Percentiles rank a stretch among this genome's conserved stretches.
Evolutionary conservation across 441 rosid species (phyloP).

Genomic region (Aquilaria agallochum): DNA sequence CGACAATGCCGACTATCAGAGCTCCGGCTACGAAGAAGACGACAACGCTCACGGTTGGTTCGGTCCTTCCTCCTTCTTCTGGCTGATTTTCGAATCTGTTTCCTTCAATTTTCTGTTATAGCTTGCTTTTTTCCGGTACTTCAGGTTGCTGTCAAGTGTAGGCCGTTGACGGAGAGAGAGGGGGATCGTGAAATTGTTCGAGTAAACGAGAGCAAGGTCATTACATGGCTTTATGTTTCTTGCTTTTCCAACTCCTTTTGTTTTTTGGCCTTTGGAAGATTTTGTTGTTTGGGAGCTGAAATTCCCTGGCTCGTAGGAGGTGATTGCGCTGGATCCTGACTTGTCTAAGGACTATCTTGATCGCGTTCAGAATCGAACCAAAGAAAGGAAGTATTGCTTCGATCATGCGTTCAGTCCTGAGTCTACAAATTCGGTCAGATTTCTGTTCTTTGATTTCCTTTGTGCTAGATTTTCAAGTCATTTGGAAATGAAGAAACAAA

Average conservation of each 20-base stretch:
- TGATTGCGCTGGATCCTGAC: constrained; percentile 79
- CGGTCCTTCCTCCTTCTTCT: neutral
- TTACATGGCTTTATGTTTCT: neutral
- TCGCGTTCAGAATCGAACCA: constrained; percentile 73
- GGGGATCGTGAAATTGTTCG: constrained; percentile 75
- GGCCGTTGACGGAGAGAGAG: constrained; percentile 58
- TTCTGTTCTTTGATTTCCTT: too few species aligned
- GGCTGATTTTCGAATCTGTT: neutral
- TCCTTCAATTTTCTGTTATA: neutral
- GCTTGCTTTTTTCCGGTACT: neutral
- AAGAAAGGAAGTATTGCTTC: constrained; percentile 74
- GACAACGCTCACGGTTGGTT: constrained; percentile 72
- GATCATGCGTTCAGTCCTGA: constrained; percentile 78
- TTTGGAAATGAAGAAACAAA: too few species aligned
- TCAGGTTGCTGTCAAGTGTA: constrained; percentile 91
- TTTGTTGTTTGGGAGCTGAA: neutral
- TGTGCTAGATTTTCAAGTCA: too few species aligned
- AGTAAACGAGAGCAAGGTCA: constrained; percentile 55
- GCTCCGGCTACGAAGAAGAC: constrained; percentile 65
- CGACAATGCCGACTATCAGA: constrained; percentile 72
- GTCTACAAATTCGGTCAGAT: constrained; percentile 58
- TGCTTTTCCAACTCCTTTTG: neutral
- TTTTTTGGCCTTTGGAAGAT: neutral
- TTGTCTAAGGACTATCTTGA: constrained; percentile 79
- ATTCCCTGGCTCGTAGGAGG: constrained; percentile 46